Conservation (phyloP, 768 basidiomycete genomes). For the Lactarius quietus region DNA sequence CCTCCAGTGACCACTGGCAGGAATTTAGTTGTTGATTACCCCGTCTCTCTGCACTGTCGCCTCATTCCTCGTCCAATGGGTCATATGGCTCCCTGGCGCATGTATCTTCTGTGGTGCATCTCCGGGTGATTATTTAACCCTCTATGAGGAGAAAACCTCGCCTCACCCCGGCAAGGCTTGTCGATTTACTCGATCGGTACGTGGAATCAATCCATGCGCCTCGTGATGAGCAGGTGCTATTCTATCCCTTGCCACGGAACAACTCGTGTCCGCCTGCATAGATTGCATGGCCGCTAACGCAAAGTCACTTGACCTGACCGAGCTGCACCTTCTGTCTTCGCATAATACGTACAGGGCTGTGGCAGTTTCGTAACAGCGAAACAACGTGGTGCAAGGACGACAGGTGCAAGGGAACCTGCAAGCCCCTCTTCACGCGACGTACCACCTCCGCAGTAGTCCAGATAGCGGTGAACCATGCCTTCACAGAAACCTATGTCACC, state of each 20-base stretch:
- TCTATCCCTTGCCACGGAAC: conserved; percentile 63
- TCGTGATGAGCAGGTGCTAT: conserved; percentile 43
- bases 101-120: conserved; percentile 63
- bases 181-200: conserved; percentile 64
- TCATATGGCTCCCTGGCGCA: conserved; percentile 52
- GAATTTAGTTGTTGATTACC: neutral
- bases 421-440: no score
- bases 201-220: conserved; percentile 6
- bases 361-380: no score
- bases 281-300: conserved; percentile 68
- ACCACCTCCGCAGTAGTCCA: no score
- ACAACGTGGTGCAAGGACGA: no score
- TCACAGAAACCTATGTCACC: no score
- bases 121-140: conserved; percentile 55
- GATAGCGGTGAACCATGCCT: no score
- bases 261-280: conserved; percentile 44
- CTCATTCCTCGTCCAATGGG: conserved; percentile 31
- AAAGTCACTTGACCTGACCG: conserved; percentile 62
- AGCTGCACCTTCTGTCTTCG: conserved; percentile 54
- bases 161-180: conserved; percentile 59
- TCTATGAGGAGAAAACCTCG: conserved; percentile 61
- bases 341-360: conserved; percentile 47
- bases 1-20: no score
- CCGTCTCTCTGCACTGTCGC: neutral
- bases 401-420: no score